These are phyloP conservation scores for Umbilicus rupestris DNA, from an alignment of 164 flowering plant species.

Conservation along the genomic window DNA sequence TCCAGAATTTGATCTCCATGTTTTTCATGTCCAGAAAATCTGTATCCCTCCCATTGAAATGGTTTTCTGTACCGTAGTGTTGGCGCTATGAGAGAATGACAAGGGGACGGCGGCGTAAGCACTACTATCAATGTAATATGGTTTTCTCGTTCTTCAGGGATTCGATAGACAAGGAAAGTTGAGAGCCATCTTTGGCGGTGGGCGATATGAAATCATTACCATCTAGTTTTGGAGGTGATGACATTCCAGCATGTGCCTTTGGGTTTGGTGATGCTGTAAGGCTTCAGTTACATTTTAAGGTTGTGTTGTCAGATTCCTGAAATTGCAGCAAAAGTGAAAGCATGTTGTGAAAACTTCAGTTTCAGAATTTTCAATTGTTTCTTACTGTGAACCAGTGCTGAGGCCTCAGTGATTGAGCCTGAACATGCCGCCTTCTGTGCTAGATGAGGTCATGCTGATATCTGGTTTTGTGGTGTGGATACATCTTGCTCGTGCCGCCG, in stretches of 20 bases:
- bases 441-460: too few species aligned
- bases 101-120: conserved; percentile 91
- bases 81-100: conserved; percentile 98
- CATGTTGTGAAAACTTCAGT: too few species aligned
- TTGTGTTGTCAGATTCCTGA: too few species aligned
- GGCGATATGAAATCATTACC: conserved; percentile 76
- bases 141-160: conserved; percentile 51
- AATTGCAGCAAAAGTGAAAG: too few species aligned
- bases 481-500: too few species aligned
- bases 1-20: conserved; percentile 52
- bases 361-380: too few species aligned
- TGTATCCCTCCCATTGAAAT: conserved; percentile 76
- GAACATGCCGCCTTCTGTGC: too few species aligned
- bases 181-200: conserved; percentile 95
- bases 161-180: conserved; percentile 80
- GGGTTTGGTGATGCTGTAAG: conserved; percentile 98
- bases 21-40: conserved; percentile 86
- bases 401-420: too few species aligned
- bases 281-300: too few species aligned
- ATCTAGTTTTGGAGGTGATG: conserved; percentile 87
- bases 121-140: conserved; percentile 99
- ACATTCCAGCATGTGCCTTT: conserved; percentile 90
- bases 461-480: too few species aligned
- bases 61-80: conserved; percentile 96
- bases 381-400: too few species aligned